These are phyloP conservation scores for Cladophialophora chaetospira DNA, from an alignment of 2,329 filamentous ascomycete genomes.

Conservation along the genomic window DNA sequence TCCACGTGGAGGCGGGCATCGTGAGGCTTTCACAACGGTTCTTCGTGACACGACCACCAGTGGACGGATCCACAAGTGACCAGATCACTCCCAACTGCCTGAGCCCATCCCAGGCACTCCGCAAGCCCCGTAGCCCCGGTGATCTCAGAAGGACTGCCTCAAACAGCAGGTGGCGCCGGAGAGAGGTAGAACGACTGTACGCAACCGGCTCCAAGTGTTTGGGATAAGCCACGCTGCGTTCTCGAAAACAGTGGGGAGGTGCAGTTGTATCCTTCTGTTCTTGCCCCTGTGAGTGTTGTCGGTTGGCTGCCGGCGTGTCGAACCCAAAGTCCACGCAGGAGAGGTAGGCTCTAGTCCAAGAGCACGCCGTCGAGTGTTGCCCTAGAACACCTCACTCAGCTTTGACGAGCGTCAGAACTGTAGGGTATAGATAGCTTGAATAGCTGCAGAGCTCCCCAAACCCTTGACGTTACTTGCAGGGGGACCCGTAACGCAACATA, in stretches of 20 bases:
- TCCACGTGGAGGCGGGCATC: constrained; percentile 20
- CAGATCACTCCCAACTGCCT: constrained; percentile 19
- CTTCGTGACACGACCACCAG: constrained; percentile 14
- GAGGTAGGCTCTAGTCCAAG: constrained; percentile 1
- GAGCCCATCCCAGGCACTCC: constrained; percentile 11
- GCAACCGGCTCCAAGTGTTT: constrained; percentile 13
- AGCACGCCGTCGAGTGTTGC: neutral
- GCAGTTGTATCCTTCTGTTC: constrained; percentile 17
- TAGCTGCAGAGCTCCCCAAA: constrained; percentile 12
- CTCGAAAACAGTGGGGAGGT: constrained; percentile 12
- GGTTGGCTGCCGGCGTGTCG: neutral
- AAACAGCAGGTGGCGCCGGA: neutral
- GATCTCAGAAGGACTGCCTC: neutral
- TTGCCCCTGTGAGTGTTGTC: constrained; percentile 6
- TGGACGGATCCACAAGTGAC: constrained; percentile 8
- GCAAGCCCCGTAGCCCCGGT: neutral
- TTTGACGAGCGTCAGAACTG: neutral
- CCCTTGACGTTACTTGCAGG: neutral
- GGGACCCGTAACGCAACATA: neutral
- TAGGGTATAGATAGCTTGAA: constrained; percentile 8
- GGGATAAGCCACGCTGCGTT: neutral
- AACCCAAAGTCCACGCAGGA: constrained; percentile 2
- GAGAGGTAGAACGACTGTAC: neutral
- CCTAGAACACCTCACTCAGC: neutral
- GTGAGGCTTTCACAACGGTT: constrained; percentile 9